Evolutionary conservation across 1,139 yeast species (phyloP).

Genomic region (Lipomyces yarrowii): DNA sequence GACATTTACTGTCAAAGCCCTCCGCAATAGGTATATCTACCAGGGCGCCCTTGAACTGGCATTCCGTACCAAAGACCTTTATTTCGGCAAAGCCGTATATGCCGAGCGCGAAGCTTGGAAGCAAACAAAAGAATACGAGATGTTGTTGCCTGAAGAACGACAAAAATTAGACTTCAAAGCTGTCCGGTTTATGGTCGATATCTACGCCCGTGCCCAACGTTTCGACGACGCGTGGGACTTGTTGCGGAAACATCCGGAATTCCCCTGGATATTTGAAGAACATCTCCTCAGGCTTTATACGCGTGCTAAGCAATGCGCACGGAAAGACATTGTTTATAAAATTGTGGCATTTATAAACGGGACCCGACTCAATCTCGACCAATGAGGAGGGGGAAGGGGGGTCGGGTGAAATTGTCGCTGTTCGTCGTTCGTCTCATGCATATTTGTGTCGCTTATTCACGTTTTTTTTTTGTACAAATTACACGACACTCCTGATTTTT

Average conservation of each 20-base stretch:
- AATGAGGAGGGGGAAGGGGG: background rate
- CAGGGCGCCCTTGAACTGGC: conserved; percentile 26
- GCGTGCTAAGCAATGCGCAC: conserved; percentile 15
- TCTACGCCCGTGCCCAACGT: conserved; percentile 14
- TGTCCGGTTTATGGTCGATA: conserved; percentile 10
- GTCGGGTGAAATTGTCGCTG: no score
- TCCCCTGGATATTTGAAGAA: conserved; percentile 9
- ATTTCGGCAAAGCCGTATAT: conserved; percentile 24
- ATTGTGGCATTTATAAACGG: background rate
- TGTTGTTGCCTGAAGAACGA: background rate
- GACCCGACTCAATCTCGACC: background rate
- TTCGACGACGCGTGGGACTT: conserved; percentile 12
- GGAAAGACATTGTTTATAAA: background rate
- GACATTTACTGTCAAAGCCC: conserved; percentile 44
- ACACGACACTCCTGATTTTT: background rate
- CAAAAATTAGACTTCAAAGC: conserved; percentile 18
- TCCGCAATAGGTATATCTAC: conserved; percentile 24
- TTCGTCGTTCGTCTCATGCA: no score
- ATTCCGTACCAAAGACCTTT: conserved; percentile 14
- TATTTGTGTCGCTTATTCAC: background rate
- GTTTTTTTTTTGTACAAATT: background rate
- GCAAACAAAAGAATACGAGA: conserved; percentile 4
- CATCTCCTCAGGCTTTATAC: conserved; percentile 12
- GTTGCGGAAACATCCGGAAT: background rate
- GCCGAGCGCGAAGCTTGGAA: conserved; percentile 30